phyloP scores from a whole-genome alignment of 2,329 filamentous ascomycete species.

The Beauveria brongniartii region DNA sequence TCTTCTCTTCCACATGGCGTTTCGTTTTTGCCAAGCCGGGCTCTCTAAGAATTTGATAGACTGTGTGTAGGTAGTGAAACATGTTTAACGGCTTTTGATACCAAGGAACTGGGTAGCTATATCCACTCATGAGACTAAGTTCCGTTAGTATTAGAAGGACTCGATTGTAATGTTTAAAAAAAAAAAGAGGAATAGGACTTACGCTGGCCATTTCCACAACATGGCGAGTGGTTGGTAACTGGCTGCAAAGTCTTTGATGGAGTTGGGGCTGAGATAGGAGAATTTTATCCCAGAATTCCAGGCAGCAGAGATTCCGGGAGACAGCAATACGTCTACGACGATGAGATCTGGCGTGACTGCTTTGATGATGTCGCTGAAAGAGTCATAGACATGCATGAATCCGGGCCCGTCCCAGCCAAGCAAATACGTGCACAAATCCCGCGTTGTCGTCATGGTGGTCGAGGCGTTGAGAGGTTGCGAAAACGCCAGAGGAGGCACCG shows the following conservation, averaged over 20 bases:
- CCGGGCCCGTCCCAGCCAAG: constrained; percentile 22
- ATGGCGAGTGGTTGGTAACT: constrained; percentile 29
- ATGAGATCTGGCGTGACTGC: constrained; percentile 30
- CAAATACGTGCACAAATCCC: constrained; percentile 21
- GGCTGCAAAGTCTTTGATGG: constrained; percentile 32
- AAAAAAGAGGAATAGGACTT: neutral
- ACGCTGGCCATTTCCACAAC: constrained; percentile 32
- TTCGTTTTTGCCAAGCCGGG: constrained; percentile 7
- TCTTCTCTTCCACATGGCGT: constrained; percentile 12
- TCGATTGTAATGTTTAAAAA: neutral
- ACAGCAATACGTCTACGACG: constrained; percentile 35
- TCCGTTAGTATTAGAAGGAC: neutral
- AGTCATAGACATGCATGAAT: constrained; percentile 32
- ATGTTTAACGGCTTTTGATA: constrained; percentile 34
- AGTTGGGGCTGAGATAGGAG: constrained; percentile 35
- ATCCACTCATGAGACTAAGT: constrained; percentile 33
- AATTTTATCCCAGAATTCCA: constrained; percentile 25
- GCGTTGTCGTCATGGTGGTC: constrained; percentile 22
- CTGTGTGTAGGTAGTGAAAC: constrained; percentile 25
- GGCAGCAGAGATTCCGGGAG: constrained; percentile 35
- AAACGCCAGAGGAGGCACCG: constrained; percentile 10
- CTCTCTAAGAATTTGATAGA: constrained; percentile 15
- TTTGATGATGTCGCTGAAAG: constrained; percentile 29
- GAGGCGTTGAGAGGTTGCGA: constrained; percentile 12
- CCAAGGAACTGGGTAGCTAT: constrained; percentile 38